Conservation (phyloP, 2,329 filamentous ascomycete genomes). For the Fusarium hainanense region DNA sequence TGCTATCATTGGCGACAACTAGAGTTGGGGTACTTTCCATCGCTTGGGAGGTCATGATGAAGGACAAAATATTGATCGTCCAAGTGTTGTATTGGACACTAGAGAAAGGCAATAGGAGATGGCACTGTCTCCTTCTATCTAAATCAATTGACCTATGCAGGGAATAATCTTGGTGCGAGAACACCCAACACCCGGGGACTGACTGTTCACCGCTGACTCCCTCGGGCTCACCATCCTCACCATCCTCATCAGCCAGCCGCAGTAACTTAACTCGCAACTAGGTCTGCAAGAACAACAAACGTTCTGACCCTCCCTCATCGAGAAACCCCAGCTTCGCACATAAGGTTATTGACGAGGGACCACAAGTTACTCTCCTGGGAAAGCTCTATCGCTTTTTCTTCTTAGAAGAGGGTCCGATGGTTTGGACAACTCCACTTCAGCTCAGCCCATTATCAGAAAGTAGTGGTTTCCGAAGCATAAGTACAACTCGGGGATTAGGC, state of each 20-base stretch:
- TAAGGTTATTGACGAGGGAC: not conserved
- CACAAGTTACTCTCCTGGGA: not conserved
- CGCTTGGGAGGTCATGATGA: not conserved
- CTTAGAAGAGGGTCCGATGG: not conserved
- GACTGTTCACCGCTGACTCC: not conserved
- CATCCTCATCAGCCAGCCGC: constrained; percentile 15
- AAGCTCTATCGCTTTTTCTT: not conserved
- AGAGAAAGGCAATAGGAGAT: not conserved
- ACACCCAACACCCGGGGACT: not conserved
- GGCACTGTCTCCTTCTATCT: not conserved
- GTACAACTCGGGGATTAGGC: not conserved
- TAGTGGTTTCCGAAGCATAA: not conserved
- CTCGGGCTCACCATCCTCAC: not conserved
- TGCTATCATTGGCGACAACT: not conserved
- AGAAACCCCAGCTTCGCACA: not conserved
- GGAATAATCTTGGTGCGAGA: not conserved
- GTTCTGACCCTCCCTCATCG: not conserved
- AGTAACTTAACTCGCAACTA: not conserved
- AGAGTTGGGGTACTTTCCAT: not conserved
- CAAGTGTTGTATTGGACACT: not conserved
- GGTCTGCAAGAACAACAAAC: constrained; percentile 7
- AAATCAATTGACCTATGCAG: not conserved
- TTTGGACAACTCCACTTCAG: constrained; percentile 10
- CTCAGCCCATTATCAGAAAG: constrained; percentile 2
- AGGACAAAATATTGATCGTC: not conserved